Evolutionary conservation across 129 eudicot species (phyloP), one percentile per base, ranked within the genome.

Genomic region (Logfia minima): DNA sequence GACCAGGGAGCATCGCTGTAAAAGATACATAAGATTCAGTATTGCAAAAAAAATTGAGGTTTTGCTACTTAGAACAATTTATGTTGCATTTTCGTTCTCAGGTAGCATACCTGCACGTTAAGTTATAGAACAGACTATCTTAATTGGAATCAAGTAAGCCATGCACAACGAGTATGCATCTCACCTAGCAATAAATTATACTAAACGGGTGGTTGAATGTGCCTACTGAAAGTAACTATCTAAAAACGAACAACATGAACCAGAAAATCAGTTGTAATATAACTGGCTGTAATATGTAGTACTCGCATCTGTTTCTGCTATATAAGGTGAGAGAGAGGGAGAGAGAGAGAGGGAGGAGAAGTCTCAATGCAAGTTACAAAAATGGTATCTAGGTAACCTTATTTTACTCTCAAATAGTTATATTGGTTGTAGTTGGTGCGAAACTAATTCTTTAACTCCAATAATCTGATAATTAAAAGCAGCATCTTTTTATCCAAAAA

Each of bases 1-100:
- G 98, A 76, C 98, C 98, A 75, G 98, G 98, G 72, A 93, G 97
- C 93, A 80, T 91, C 2, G 97, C 98, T 93, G 97, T 79, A 72
- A 83, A 81, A 83, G 69, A 84, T 37, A 79, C 58, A 80, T 67
- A 72, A 18, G 13, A 66, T 75, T 70, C 75, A 87, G 74, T 72
- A 70, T 31, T 17, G 70, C 52, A 75, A 78, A 62, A 66, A 37
- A 67, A 66, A 26, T 48, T 56, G 48, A 34, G 45, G 37, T 77
- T 60, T 70, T 48, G 19, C 48, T 21, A 55, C 60, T 79, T 9
- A 48, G 16, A 68, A 65, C 32, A 79, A 61, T 16, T 32, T 17
- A 32, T 64, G 68, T 68, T 70, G 51, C 6, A 76, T 79, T 63
- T 43, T 48, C 66, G 62, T 78, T 62, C 39, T 68, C 73, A 48